Percentiles rank a stretch among this genome's conserved stretches.
Evolutionary conservation across 2,329 filamentous ascomycete species (phyloP).

Genomic region (Penicillium sp.): DNA sequence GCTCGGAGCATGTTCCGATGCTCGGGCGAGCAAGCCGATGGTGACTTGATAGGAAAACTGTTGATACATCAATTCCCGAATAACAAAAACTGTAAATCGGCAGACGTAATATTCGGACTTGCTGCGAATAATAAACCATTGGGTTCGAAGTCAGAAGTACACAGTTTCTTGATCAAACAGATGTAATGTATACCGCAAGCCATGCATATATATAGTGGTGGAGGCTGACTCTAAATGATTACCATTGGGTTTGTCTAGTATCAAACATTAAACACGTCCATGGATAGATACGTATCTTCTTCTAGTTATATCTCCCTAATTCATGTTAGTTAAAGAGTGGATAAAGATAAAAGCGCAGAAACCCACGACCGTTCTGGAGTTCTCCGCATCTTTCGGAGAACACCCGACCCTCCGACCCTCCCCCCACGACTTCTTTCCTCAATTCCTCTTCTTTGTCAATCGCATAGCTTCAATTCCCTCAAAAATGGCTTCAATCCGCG

Average conservation of each 20-base stretch:
- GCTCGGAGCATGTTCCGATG: slow-evolving; percentile 1
- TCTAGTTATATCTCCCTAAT: too few relatives aligned
- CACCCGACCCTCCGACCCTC: slow-evolving; percentile 5
- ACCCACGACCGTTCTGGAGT: neutral
- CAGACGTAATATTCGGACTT: neutral
- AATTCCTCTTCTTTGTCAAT: neutral
- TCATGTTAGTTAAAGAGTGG: neutral
- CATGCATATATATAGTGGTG: neutral
- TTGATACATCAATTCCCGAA: neutral
- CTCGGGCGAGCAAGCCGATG: slow-evolving; percentile 1
- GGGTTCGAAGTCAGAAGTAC: neutral
- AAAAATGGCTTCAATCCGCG: slow-evolving; percentile 40
- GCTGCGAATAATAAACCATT: neutral
- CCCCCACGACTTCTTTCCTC: neutral
- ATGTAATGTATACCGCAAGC: neutral
- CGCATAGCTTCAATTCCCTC: slow-evolving; percentile 27
- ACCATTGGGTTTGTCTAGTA: too few relatives aligned
- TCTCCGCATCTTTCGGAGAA: slow-evolving; percentile 24
- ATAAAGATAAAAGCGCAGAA: slow-evolving; percentile 11
- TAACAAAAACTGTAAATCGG: too few relatives aligned
- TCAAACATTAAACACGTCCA: neutral
- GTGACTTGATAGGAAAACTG: neutral
- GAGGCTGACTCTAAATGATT: neutral
- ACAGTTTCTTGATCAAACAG: neutral
- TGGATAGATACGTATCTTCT: neutral